Conservation (phyloP, 2,329 filamentous ascomycete species). For the Aspergillus bombycis region DNA sequence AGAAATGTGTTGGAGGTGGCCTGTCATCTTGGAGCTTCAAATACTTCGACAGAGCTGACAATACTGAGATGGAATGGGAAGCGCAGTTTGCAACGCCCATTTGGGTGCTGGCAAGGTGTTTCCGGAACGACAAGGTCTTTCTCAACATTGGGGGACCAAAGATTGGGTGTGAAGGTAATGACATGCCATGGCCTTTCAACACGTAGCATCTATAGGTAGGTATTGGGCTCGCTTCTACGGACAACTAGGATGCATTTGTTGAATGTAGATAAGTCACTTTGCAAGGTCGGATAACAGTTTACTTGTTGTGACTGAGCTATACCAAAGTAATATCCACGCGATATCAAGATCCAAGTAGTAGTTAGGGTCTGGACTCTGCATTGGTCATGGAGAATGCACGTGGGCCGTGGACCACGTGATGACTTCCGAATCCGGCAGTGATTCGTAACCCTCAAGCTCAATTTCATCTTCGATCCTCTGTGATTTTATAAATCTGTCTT, state of each 20-base stretch:
- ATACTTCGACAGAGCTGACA: constrained; percentile 8
- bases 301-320: not conserved
- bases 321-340: not conserved
- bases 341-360: not conserved
- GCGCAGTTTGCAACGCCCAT: constrained; percentile 10
- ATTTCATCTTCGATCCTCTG: not conserved
- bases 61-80: constrained; percentile 13
- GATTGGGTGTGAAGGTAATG: constrained; percentile 7
- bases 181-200: not conserved
- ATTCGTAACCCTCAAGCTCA: not conserved
- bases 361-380: not conserved
- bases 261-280: not conserved
- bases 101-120: constrained; percentile 3
- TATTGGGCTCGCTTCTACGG: not conserved
- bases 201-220: not conserved
- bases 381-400: not conserved
- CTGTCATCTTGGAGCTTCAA: not conserved
- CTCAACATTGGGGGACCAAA: not conserved
- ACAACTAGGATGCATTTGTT: not conserved
- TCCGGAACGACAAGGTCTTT: constrained; percentile 10
- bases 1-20: not conserved
- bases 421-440: not conserved
- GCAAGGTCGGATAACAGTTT: not conserved
- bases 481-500: not conserved
- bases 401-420: not conserved